phyloP scores from a whole-genome alignment of 2,329 filamentous ascomycete genomes.

The Verticillium nubilum region DNA sequence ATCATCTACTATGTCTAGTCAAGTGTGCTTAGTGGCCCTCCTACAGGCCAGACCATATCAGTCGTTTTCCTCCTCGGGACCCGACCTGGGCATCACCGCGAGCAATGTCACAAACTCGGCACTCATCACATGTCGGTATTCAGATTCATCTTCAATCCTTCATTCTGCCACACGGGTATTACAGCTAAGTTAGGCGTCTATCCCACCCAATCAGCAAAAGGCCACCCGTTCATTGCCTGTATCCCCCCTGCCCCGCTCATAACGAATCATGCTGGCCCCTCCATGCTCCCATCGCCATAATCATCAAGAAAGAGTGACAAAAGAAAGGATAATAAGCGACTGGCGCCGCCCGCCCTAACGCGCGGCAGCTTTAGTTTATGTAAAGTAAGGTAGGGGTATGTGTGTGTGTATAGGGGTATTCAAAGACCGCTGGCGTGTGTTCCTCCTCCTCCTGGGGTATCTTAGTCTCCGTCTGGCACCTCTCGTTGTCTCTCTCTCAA shows the following conservation, averaged over 20 bases:
- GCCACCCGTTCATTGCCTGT: not conserved
- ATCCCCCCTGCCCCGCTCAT: not conserved
- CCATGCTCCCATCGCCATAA: not conserved
- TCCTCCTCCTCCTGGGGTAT: not conserved
- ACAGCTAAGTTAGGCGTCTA: not conserved
- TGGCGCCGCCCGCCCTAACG: not conserved
- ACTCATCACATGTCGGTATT: not conserved
- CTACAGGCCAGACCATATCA: too few relatives aligned
- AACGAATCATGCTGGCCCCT: not conserved
- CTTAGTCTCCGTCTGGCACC: conserved; percentile 1
- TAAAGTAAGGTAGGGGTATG: not conserved
- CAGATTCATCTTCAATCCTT: not conserved
- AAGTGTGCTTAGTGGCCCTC: too few relatives aligned
- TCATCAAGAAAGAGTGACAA: not conserved
- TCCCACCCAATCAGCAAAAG: not conserved
- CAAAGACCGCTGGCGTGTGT: not conserved
- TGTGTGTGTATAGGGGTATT: not conserved
- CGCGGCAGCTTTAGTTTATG: not conserved
- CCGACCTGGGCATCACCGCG: too few relatives aligned
- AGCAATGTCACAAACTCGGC: not conserved
- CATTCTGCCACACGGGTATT: not conserved
- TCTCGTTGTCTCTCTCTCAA: conserved; percentile 1
- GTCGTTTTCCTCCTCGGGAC: too few relatives aligned
- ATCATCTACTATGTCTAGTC: too few relatives aligned
- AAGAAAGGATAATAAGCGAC: not conserved